A percentile compares a stretch with the other conserved stretches of the same genome.
These are phyloP conservation scores for Taxillus chinensis DNA, from an alignment of 164 flowering plant genomes.

Conservation along the genomic window DNA sequence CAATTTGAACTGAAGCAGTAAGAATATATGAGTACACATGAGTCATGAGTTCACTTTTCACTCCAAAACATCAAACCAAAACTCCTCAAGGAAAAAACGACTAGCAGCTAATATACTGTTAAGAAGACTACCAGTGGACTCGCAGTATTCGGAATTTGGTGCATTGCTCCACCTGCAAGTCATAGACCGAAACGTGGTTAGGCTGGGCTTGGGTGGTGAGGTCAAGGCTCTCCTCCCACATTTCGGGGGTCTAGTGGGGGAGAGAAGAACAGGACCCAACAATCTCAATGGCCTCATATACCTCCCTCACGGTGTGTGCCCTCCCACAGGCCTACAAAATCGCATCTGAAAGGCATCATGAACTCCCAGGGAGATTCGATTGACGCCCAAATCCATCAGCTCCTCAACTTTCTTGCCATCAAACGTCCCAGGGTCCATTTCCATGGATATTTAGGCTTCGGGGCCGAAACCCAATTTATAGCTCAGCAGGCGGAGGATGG, in stretches of 20 bases:
- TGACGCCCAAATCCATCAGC: conserved; percentile 69
- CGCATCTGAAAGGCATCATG: conserved; percentile 93
- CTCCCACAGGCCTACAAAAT: conserved; percentile 74
- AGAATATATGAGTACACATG: conserved; percentile 2
- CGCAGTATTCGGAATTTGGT: conserved; percentile 82
- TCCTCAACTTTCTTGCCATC: conserved; percentile 45
- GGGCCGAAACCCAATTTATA: conserved; percentile 49
- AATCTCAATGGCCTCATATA: conserved; percentile 68
- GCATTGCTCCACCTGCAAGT: conserved; percentile 85
- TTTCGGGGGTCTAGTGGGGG: conserved; percentile 66
- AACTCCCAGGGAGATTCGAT: conserved; percentile 90
- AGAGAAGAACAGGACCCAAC: conserved; percentile 65
- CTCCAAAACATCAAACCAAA: too few relatives aligned
- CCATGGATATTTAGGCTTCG: conserved; percentile 77
- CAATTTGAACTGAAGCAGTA: conserved; percentile 4
- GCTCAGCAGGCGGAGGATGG: conserved; percentile 42
- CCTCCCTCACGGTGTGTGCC: conserved; percentile 74
- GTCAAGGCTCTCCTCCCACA: conserved; percentile 84
- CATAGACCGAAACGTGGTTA: conserved; percentile 79
- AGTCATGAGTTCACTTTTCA: background rate
- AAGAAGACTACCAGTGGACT: conserved; percentile 18
- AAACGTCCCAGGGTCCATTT: conserved; percentile 97
- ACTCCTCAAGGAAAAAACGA: background rate
- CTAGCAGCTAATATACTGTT: background rate
- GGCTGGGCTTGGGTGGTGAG: conserved; percentile 50